Conservation (phyloP, 148 eudicot species). For the Camellia japonica region DNA sequence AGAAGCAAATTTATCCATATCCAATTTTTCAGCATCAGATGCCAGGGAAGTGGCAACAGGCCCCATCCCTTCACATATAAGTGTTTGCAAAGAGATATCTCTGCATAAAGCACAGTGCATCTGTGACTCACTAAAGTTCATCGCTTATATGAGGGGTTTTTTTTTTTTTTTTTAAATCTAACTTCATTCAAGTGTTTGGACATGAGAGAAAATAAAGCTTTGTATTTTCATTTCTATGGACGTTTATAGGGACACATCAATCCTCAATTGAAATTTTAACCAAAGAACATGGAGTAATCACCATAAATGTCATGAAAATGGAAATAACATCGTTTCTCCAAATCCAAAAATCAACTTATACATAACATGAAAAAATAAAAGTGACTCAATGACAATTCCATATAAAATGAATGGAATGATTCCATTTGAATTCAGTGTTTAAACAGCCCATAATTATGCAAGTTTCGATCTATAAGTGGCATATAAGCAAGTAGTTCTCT, state of each 20-base stretch:
- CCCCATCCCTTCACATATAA: constrained; percentile 47
- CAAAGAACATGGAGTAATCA: neutral
- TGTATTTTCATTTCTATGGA: neutral
- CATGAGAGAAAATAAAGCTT: neutral
- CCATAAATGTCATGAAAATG: neutral
- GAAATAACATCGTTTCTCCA: neutral
- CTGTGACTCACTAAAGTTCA: neutral
- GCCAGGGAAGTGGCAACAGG: constrained; percentile 48
- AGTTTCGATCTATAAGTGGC: neutral
- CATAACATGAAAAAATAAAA: neutral
- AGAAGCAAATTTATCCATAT: constrained; percentile 29
- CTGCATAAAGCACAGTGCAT: constrained; percentile 23
- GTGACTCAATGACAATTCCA: neutral
- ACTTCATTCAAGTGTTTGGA: neutral
- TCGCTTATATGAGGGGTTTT: neutral
- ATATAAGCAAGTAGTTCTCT: constrained; percentile 24
- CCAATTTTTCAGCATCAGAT: constrained; percentile 40
- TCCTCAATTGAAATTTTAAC: neutral
- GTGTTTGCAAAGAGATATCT: constrained; percentile 44
- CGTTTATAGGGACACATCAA: neutral
- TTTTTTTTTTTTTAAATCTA: neutral
- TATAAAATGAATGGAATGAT: neutral
- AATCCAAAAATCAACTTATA: neutral
- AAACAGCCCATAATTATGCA: neutral
- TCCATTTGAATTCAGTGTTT: neutral